Base-by-base conservation (phyloP, 1,139 yeast genomes). In the Pichia cactophila region DNA sequence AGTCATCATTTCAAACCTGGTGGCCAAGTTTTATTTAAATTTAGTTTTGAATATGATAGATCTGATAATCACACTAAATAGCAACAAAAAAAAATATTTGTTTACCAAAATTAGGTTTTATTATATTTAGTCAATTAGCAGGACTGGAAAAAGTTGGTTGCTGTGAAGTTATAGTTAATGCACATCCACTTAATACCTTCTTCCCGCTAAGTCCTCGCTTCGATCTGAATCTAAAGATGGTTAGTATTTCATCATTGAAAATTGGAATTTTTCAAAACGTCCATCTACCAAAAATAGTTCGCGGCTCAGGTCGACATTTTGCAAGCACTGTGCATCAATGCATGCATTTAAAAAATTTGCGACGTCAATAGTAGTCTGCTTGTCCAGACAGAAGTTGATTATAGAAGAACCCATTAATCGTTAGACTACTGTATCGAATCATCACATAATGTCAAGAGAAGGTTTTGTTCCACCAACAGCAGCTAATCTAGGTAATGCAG, bases 401-500 rank as follows among this genome's bases (percentile, higher is more conserved):
- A 23, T 3, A 23, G 5, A 23, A 23, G 23, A 3, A 23, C 23
- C 23, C 5, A 5, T 23, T 23, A 23, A 4, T 23, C 5, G 23
- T 23, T 23, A 4, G 23, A 5, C 23, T 23, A 23, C 23, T 23
- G 23, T 23, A 23, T 23, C 5, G 23, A 23, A 23, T 23, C 23
- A 23, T 23, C 23, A 5, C 23, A 23, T 17, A 23, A 54, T 54
- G 57, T 54, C 57, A 65, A 88, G 95, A 78, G 97, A 90, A 78
- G 95, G 96, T 57, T 90, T 90, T 69, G 85, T 86, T 57, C 94
- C 94, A 55, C 96, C 97, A 58, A 72, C 83, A 28, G 79, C 84
- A 39, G 80, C 86, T 53, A 84, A 89, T 55, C 77, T 86, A 62
- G 78, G 77, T 54, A 73, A 73, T 29, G 85, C 90, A 44, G 88